phyloP scores from a whole-genome alignment of 2,329 filamentous ascomycete species.

The Colletotrichum plurivorum region DNA sequence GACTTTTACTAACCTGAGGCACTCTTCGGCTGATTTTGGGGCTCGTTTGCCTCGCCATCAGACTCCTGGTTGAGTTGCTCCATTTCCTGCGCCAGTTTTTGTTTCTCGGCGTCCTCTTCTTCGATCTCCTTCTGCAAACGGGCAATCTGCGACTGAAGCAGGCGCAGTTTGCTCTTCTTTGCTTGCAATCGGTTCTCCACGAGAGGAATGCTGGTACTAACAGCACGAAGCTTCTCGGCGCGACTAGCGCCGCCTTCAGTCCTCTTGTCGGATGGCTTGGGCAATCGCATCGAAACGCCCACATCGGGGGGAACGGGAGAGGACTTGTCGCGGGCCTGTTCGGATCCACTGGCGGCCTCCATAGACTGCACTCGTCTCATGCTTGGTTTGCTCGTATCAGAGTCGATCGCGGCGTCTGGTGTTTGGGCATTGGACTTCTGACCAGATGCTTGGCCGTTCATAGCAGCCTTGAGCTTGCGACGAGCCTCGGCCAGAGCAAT shows the following conservation, averaged over 20 bases:
- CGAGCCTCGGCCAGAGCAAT: conserved; percentile 73
- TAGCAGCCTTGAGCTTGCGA: conserved; percentile 57
- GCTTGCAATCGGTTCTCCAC: conserved; percentile 56
- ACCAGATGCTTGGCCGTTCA: conserved; percentile 25
- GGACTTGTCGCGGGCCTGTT: conserved; percentile 42
- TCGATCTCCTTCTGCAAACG: conserved; percentile 65
- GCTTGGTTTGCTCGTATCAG: conserved; percentile 37
- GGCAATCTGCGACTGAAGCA: conserved; percentile 61
- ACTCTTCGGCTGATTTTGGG: conserved; percentile 32
- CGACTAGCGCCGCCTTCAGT: conserved; percentile 32
- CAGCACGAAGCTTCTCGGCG: conserved; percentile 51
- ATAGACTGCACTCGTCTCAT: conserved; percentile 41
- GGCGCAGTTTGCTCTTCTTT: conserved; percentile 63
- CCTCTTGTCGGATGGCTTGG: conserved; percentile 44
- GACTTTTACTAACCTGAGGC: conserved; percentile 28
- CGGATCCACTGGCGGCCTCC: conserved; percentile 39
- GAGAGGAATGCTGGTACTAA: conserved; percentile 55
- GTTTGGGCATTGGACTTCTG: conserved; percentile 32
- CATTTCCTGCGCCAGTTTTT: conserved; percentile 50
- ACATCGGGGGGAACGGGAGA: conserved; percentile 44
- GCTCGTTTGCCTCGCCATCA: conserved; percentile 18
- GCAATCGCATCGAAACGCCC: conserved; percentile 44
- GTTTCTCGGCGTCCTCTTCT: conserved; percentile 52
- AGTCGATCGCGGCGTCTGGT: conserved; percentile 29
- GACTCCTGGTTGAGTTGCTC: conserved; percentile 35